Base-by-base conservation (phyloP, 2,329 filamentous ascomycete species). In the Apiospora saccharicola region DNA sequence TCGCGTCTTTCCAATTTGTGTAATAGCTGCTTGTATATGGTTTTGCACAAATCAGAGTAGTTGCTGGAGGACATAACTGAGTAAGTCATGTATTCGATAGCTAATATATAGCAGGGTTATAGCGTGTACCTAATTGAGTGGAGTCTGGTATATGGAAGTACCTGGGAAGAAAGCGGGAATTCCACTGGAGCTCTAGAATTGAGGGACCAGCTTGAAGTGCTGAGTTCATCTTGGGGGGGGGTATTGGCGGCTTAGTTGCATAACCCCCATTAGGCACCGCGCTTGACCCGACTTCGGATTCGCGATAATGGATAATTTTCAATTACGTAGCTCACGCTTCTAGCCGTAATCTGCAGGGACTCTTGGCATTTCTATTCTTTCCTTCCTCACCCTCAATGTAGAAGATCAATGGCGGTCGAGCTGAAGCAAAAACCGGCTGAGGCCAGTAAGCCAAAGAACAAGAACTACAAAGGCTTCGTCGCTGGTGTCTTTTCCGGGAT, bases 401-500 rank as follows among this genome's bases (percentile, higher is more conserved):
- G 57, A 64, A 41, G 19, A n/a, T 14, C 57, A 41, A 64, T 79
- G 79, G 76, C 78, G 71, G 77, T 77, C 76, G 78, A 77, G 74
- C 75, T 76, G 74, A 83, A 84, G 80, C 80, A 83, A 80, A 78
- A 77, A 72, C 75, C 77, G 70, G 77, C 75, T 30, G 73, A 75
- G 68, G 74, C 77, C 75, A 72, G 70, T 67, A 68, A 68, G 71
- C 73, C 71, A 77, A 89, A 86, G 76, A 92, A 93, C 80, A 89
- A 86, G 76, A 92, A 93, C 80, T 98, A 98, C 86, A 95, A 94
- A 79, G 96, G 96, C n/a, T 99, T 98, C 81, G 94, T 98, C 41
- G 96, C 94, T 0, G 96, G 96, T n/a, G 91, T 98, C 8, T 98
- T 98, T 80, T 97, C 94, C 49, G 96, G 96, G 34, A 92, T 98